Base-by-base conservation (phyloP, 78 protist species). In the Tieghemostelium lacteum region DNA sequence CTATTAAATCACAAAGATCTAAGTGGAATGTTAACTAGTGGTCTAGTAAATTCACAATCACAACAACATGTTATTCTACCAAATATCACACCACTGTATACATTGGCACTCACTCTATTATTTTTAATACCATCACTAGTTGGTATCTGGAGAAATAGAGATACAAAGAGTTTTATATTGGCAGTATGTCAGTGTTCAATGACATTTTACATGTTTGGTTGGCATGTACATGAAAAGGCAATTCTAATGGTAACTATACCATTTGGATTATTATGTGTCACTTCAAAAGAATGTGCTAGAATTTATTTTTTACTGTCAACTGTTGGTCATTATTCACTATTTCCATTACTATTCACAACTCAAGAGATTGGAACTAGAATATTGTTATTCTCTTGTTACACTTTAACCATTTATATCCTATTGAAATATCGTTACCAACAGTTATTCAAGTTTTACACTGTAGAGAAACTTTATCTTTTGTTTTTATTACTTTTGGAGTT, bases 171-270 rank as follows among this genome's bases (percentile, higher is more conserved):
- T n/a, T 89, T 89, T 65, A 50, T 74, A 17, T 34, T 57, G 14
- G 58, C 72, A 28, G 74, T 87, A 66, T 83, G 60, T 12, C 77
- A 77, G 54, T 73, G 94, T 55, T 75, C 86, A 0, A 87, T 97
- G 31, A 42, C 95, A 7, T 33, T 75, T 61, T 98, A 92, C 70
- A 34, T 95, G 86, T 94, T 80, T 55, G 99, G 98, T 5, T 98
- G 95, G 95, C 99, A 98, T 76, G 99, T 97, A 63, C 99, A 98
- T 85, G 99, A 97, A 76, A 98, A 98, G 87, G 99, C 99, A 10
- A 76, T 96, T 20, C 78, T 98, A 22, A 71, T 50, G 72, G 69
- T 88, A 0, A 52, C 88, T 4, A 36, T 96, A 2, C 95, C 97
- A n/a, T 28, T 96, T 20, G 39, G 69, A 34, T 14, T 45, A 14